These are phyloP conservation scores for Lathyrus sativus DNA, from an alignment of 306 rosid genomes.

Conservation along the genomic window DNA sequence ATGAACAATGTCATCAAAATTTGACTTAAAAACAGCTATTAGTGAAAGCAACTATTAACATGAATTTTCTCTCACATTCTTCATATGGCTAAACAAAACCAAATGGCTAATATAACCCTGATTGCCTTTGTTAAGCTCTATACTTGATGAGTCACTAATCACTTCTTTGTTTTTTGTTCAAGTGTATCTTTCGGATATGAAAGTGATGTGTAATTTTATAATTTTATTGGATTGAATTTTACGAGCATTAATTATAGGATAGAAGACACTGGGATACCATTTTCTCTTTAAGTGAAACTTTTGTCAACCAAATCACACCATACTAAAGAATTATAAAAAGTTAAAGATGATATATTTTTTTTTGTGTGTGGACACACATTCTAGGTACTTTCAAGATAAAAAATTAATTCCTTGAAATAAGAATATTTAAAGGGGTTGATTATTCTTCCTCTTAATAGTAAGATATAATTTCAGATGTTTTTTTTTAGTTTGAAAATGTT, in stretches of 20 bases:
- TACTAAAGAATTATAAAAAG: constrained; percentile 15
- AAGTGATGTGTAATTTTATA: constrained; percentile 40
- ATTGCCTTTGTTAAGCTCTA: constrained; percentile 57
- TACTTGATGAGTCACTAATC: constrained; percentile 40
- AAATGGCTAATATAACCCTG: constrained; percentile 39
- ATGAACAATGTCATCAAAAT: constrained; percentile 42
- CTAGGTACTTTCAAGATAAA: no score
- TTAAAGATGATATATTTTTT: no score
- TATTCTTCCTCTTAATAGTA: no score
- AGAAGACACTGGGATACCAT: constrained; percentile 24
- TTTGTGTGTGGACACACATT: no score
- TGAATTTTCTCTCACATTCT: constrained; percentile 46
- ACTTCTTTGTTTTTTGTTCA: constrained; percentile 40
- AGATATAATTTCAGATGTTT: no score
- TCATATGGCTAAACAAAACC: constrained; percentile 46
- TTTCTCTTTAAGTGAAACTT: background rate
- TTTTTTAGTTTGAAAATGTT: no score
- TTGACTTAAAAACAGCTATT: constrained; percentile 49
- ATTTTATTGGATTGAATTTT: constrained; percentile 37
- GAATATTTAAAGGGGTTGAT: no score
- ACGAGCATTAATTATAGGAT: constrained; percentile 28
- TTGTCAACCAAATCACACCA: constrained; percentile 38
- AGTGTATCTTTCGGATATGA: constrained; percentile 49
- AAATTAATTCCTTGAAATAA: no score
- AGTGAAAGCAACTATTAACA: constrained; percentile 55